Percentiles rank a stretch among this genome's conserved stretches.
These are phyloP conservation scores for Chaetomium olivaceum DNA, from an alignment of 2,329 filamentous ascomycete genomes.

Conservation along the genomic window DNA sequence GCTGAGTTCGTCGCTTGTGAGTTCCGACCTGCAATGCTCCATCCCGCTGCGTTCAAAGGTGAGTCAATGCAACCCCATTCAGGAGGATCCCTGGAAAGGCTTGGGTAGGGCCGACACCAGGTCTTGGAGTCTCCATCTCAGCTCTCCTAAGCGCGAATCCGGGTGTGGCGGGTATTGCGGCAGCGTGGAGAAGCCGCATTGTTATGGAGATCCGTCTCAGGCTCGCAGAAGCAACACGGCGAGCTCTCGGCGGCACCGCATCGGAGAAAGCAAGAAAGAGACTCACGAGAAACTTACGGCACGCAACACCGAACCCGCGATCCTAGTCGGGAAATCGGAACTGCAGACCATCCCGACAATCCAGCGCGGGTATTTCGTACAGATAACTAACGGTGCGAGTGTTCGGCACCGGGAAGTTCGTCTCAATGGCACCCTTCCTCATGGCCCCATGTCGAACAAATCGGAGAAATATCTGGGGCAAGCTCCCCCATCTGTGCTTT, in stretches of 20 bases:
- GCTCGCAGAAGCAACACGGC: background rate
- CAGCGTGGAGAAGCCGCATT: slow-evolving; percentile 1
- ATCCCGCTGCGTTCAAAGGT: background rate
- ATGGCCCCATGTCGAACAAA: slow-evolving; percentile 20
- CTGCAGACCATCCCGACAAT: background rate
- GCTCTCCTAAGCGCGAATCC: background rate
- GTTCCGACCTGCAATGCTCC: background rate
- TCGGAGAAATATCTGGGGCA: slow-evolving; percentile 28
- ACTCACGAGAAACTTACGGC: slow-evolving; percentile 19
- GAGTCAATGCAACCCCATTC: slow-evolving; percentile 17
- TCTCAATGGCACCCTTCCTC: background rate
- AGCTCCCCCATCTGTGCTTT: slow-evolving; percentile 7
- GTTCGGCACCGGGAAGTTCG: background rate
- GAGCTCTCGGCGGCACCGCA: background rate
- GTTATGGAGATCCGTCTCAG: background rate
- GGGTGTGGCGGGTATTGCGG: background rate
- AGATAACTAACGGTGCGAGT: background rate
- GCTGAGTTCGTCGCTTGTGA: background rate
- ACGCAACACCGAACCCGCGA: slow-evolving; percentile 17
- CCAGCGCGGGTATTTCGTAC: background rate
- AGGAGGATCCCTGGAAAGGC: background rate
- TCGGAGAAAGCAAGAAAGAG: background rate
- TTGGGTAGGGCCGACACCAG: slow-evolving; percentile 3
- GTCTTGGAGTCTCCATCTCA: slow-evolving; percentile 5
- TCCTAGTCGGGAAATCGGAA: slow-evolving; percentile 20